Conservation (phyloP, 495 filamentous ascomycete species). For the Parmelia sp. region DNA sequence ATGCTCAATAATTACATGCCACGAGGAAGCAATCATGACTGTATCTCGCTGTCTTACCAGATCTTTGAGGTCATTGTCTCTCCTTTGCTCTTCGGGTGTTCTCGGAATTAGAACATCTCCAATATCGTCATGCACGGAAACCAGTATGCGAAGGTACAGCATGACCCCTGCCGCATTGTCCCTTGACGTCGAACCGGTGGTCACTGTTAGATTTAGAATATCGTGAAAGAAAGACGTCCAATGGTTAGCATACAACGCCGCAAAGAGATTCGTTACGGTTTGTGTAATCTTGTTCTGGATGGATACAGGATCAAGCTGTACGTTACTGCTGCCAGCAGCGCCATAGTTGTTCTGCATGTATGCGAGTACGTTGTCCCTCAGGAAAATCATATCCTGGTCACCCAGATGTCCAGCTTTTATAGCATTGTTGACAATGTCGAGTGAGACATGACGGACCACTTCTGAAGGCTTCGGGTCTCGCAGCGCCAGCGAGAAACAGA, state of each 20-base stretch:
- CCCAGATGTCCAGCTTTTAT: slow-evolving; percentile 69
- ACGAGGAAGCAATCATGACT: slow-evolving; percentile 74
- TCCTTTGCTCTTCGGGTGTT: slow-evolving; percentile 64
- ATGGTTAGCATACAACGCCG: slow-evolving; percentile 68
- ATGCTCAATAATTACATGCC: slow-evolving; percentile 81
- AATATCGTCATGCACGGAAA: slow-evolving; percentile 93
- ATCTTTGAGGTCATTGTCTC: slow-evolving; percentile 83
- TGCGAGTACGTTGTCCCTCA: slow-evolving; percentile 69
- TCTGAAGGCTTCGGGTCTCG: slow-evolving; percentile 73
- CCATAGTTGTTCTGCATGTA: slow-evolving; percentile 72
- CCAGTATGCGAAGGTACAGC: slow-evolving; percentile 80
- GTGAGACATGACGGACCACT: slow-evolving; percentile 74
- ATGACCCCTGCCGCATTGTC: slow-evolving; percentile 72
- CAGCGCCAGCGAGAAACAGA: slow-evolving; percentile 77
- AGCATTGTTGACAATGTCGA: slow-evolving; percentile 89
- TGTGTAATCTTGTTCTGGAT: slow-evolving; percentile 98
- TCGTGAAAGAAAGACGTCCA: slow-evolving; percentile 91
- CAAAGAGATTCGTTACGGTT: slow-evolving; percentile 87
- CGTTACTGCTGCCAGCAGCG: slow-evolving; percentile 52
- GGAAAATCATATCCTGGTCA: slow-evolving; percentile 54
- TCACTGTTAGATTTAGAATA: slow-evolving; percentile 60
- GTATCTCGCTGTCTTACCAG: slow-evolving; percentile 77
- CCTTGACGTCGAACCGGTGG: slow-evolving; percentile 43
- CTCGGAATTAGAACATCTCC: slow-evolving; percentile 82
- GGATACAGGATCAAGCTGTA: slow-evolving; percentile 38